Percentiles rank a stretch among this genome's conserved stretches.
Conservation (phyloP, 2,329 filamentous ascomycete genomes). For the Diplodia sapinea region DNA sequence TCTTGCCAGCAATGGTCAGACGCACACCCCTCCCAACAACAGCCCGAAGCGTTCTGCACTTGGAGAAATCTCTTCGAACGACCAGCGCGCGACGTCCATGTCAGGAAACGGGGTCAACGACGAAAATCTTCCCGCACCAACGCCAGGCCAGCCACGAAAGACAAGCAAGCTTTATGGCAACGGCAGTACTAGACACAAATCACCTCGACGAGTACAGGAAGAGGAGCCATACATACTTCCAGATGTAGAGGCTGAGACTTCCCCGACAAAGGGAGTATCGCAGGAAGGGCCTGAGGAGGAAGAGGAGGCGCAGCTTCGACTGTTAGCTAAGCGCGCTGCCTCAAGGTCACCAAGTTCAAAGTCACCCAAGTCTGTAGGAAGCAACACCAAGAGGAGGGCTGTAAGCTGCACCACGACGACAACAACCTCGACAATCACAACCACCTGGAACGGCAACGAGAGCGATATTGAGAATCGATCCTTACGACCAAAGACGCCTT, state of each 20-base stretch:
- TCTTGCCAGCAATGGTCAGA: constrained; percentile 68
- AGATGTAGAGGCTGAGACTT: constrained; percentile 65
- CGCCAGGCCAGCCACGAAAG: constrained; percentile 94
- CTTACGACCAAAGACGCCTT: constrained; percentile 53
- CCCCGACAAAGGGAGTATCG: constrained; percentile 57
- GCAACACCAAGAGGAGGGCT: constrained; percentile 68
- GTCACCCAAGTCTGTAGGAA: constrained; percentile 35
- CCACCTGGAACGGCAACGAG: constrained; percentile 48
- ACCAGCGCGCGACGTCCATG: constrained; percentile 52
- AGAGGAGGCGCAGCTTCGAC: constrained; percentile 80
- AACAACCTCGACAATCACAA: constrained; percentile 61
- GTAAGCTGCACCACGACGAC: constrained; percentile 77
- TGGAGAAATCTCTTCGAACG: constrained; percentile 91
- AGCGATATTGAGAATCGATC: constrained; percentile 55
- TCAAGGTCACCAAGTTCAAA: constrained; percentile 64
- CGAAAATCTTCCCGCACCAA: constrained; percentile 92
- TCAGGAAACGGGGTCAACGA: constrained; percentile 71
- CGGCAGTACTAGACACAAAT: constrained; percentile 38
- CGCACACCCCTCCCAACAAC: constrained; percentile 83
- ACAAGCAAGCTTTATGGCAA: constrained; percentile 76
- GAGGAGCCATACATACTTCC: constrained; percentile 57
- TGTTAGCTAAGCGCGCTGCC: constrained; percentile 67
- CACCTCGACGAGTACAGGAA: constrained; percentile 43
- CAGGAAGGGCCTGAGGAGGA: constrained; percentile 68
- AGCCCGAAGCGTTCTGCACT: constrained; percentile 80